Evolutionary conservation across 2,329 filamentous ascomycete genomes (phyloP).

Genomic region (Geoglossum cookeanum): DNA sequence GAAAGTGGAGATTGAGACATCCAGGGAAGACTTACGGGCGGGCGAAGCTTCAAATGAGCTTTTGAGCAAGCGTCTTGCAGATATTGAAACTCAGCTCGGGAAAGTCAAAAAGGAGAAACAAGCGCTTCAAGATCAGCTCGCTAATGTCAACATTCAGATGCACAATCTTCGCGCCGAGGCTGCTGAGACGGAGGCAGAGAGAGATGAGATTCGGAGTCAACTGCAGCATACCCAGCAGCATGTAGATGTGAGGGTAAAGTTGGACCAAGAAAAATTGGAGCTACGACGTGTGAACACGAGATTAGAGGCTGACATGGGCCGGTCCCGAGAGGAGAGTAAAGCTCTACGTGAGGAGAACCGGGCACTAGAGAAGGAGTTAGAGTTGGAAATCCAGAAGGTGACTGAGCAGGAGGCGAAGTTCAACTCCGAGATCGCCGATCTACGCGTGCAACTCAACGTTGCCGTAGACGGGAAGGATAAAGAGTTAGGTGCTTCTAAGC

Average conservation of each 20-base stretch:
- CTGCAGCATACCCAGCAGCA: constrained; percentile 35
- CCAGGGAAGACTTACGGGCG: constrained; percentile 9
- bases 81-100: constrained; percentile 37
- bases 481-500: constrained; percentile 33
- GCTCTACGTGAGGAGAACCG: constrained; percentile 36
- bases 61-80: constrained; percentile 36
- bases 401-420: constrained; percentile 13
- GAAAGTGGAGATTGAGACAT: constrained; percentile 9
- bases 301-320: constrained; percentile 46
- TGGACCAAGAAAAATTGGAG: constrained; percentile 51
- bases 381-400: constrained; percentile 37
- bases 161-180: constrained; percentile 36
- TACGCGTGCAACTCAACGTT: constrained; percentile 31
- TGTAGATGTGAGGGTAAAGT: constrained; percentile 35
- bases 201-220: constrained; percentile 45
- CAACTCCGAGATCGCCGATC: constrained; percentile 26
- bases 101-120: constrained; percentile 41
- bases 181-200: constrained; percentile 41
- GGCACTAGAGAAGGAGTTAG: constrained; percentile 41
- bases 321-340: constrained; percentile 44
- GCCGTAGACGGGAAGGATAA: constrained; percentile 25
- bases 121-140: constrained; percentile 41
- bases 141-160: constrained; percentile 39
- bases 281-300: constrained; percentile 47
- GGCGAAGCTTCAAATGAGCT: constrained; percentile 27